Evolutionary conservation across 2,329 filamentous ascomycete genomes (phyloP).

Genomic region (Diplodia scrobiculata): DNA sequence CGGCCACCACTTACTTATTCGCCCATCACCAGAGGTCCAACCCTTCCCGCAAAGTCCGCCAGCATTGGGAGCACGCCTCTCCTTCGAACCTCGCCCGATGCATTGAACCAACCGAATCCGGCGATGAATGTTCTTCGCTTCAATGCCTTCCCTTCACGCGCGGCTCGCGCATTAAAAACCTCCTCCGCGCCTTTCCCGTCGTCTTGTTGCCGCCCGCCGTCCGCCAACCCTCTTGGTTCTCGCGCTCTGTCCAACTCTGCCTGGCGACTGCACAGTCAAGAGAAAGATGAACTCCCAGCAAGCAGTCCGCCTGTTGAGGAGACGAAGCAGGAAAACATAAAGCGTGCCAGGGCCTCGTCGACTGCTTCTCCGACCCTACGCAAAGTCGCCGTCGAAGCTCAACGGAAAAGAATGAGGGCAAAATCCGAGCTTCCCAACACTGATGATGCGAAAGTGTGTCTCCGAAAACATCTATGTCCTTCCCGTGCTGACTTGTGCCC

Average conservation of each 20-base stretch:
- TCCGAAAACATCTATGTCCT: neutral
- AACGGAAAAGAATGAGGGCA: conserved; percentile 57
- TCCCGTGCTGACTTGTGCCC: conserved; percentile 17
- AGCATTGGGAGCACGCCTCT: conserved; percentile 4
- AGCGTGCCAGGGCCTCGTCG: conserved; percentile 30
- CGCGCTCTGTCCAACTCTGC: conserved; percentile 7
- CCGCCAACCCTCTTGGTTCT: neutral
- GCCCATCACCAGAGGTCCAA: neutral
- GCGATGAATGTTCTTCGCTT: conserved; percentile 37
- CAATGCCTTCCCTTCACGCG: conserved; percentile 33
- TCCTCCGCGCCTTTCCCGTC: neutral
- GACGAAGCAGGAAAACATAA: conserved; percentile 1
- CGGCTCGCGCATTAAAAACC: conserved; percentile 27
- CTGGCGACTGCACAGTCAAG: neutral
- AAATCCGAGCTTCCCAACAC: conserved; percentile 38
- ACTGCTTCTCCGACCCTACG: conserved; percentile 65
- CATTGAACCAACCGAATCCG: conserved; percentile 16
- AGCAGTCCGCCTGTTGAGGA: neutral
- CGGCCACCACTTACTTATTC: neutral
- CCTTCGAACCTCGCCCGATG: neutral
- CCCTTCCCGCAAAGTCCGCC: neutral
- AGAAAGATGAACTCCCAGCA: neutral
- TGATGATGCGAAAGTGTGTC: conserved; percentile 39
- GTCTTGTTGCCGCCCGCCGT: neutral
- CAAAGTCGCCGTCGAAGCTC: conserved; percentile 82